Conservation (phyloP, 2,329 filamentous ascomycete species). For the Balansia obtecta region DNA sequence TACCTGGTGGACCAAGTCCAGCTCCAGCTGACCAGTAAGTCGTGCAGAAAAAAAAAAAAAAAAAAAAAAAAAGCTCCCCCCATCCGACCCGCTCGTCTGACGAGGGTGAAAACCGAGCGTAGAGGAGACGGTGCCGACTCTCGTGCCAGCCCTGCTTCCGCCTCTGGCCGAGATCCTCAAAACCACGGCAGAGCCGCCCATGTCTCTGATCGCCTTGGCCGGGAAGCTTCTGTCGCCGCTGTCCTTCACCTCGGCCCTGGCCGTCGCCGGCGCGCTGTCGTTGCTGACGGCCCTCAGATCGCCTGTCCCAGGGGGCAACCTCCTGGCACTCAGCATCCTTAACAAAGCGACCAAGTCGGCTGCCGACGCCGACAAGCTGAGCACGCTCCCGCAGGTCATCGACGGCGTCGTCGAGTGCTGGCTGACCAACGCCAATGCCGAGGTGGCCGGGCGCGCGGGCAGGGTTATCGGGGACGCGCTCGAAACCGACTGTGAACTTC, state of each 20-base stretch:
- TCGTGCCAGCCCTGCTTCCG: conserved; percentile 41
- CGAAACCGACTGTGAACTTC: conserved; percentile 38
- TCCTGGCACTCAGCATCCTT: conserved; percentile 44
- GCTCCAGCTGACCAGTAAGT: conserved; percentile 42
- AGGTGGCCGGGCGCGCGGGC: conserved; percentile 41
- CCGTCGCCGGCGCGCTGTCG: conserved; percentile 36
- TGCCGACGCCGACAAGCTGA: conserved; percentile 36
- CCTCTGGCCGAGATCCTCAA: conserved; percentile 40
- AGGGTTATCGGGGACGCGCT: conserved; percentile 40
- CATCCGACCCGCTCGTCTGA: neutral
- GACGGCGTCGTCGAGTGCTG: conserved; percentile 36
- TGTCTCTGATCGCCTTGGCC: conserved; percentile 37
- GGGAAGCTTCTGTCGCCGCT: conserved; percentile 44
- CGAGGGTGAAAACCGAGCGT: neutral
- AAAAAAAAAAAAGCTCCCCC: no score
- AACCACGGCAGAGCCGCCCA: conserved; percentile 36
- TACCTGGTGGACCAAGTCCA: conserved; percentile 47
- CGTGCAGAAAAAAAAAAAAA: neutral
- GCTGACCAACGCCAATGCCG: conserved; percentile 39
- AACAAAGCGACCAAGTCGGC: conserved; percentile 39
- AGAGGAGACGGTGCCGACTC: conserved; percentile 39
- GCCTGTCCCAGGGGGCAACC: conserved; percentile 41
- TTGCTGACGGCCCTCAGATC: conserved; percentile 41
- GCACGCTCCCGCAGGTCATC: conserved; percentile 35
- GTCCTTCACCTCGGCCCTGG: conserved; percentile 36